These are phyloP conservation scores for Hirsutella minnesotensis DNA, from an alignment of 2,329 filamentous ascomycete species.

Conservation along the genomic window DNA sequence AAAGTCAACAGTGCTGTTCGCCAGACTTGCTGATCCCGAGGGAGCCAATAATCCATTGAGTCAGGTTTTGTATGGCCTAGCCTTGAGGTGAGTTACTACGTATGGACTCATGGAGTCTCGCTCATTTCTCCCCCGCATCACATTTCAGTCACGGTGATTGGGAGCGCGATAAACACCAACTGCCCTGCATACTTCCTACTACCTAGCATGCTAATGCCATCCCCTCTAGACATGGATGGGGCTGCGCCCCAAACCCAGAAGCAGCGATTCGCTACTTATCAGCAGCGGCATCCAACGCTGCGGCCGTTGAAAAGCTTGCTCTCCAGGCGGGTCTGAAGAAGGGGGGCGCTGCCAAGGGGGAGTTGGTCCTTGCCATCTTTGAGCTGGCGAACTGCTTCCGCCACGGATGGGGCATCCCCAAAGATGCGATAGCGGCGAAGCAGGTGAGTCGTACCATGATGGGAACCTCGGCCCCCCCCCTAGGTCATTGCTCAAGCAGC, in stretches of 20 bases:
- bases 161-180: too few relatives aligned
- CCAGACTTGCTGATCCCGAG: conserved; percentile 65
- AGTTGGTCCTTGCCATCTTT: conserved; percentile 91
- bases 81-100: conserved; percentile 51
- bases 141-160: too few relatives aligned
- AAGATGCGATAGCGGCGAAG: conserved; percentile 75
- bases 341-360: conserved; percentile 88
- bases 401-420: conserved; percentile 83
- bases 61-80: conserved; percentile 91
- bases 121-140: too few relatives aligned
- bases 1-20: conserved; percentile 76
- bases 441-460: conserved; percentile 34
- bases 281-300: conserved; percentile 80
- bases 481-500: background rate
- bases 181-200: too few relatives aligned
- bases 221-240: conserved; percentile 73
- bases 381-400: conserved; percentile 90
- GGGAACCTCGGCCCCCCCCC: background rate
- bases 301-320: conserved; percentile 73
- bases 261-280: conserved; percentile 76
- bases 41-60: conserved; percentile 87
- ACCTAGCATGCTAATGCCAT: background rate
- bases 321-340: conserved; percentile 81
- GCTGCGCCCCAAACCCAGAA: conserved; percentile 59
- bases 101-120: too few relatives aligned